Evolutionary conservation across 495 filamentous ascomycete species (phyloP), one percentile per base, ranked within the genome.

Genomic region (Amorphotheca resinae): DNA sequence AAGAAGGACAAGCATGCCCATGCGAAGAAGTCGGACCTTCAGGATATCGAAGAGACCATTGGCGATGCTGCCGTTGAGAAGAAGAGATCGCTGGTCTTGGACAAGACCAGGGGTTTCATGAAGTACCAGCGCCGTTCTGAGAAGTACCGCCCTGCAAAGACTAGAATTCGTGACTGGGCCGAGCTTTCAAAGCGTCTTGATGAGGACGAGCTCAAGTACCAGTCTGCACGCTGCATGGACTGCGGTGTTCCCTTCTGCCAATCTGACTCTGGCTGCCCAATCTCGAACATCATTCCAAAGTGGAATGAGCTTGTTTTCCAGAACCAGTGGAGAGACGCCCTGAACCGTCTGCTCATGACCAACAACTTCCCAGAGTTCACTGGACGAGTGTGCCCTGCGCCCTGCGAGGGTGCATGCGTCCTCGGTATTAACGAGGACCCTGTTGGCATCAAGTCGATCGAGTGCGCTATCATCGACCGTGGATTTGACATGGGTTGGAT

Each of bases 321-420:
- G 56, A 83, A 84, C 55, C 84, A 95, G 55, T 99, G 91, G 91
- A 78, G 78, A 53, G 91, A 96, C 64, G 91, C 91, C 15, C 78
- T 96, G 14, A 93, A 94, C 66, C 82, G 88, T 37, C 69, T 99
- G 23, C 72, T 96, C 44, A 94, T 95, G 86, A 99, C 91, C 43
- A 99, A 99, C 70, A 95, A 96, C 72, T 96, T 99, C 76, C 91
- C 91, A 20, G 91, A 99, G 59, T 96, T 96, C 64, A 99, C 91
- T 50, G 91, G 91, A 36, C 89, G 91, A 66, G 91, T 99, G 41
- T 99, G 91, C 65, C 91, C 91, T 40, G 91, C 91, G 48, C 91
- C 91, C 60, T 99, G 91, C 54, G 91, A 99, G 62, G 91, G 91
- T 58, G 86, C 91, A 28, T 99, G 91, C 62, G 93, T 96, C 15